phyloP scores from a whole-genome alignment of 176 grass and related monocot species.

The Hordeum marinum region DNA sequence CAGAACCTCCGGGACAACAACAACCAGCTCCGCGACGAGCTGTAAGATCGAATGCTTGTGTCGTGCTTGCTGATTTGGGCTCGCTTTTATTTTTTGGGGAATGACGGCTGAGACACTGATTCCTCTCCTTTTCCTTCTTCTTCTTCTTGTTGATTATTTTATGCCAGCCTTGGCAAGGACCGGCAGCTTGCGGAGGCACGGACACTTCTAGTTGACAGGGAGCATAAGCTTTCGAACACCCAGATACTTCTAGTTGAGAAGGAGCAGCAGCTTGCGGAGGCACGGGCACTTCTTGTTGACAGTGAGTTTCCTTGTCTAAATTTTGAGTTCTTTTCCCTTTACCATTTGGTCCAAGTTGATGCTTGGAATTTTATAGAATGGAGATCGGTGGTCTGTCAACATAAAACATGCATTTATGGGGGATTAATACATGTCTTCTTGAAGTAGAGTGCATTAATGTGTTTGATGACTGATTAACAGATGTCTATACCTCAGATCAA shows the following conservation, averaged over 20 bases:
- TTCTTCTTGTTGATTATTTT: background rate
- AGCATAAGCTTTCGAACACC: constrained; percentile 7
- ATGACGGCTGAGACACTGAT: background rate
- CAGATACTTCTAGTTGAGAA: background rate
- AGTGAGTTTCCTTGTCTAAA: constrained; percentile 20
- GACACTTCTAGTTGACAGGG: background rate
- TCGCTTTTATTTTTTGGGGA: background rate
- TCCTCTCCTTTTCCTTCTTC: background rate
- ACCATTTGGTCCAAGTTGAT: background rate
- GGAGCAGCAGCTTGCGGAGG: background rate
- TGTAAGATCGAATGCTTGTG: constrained; percentile 42
- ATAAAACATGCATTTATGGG: background rate
- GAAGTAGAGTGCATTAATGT: background rate
- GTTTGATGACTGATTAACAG: background rate
- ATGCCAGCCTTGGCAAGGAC: constrained; percentile 33
- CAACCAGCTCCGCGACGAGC: constrained; percentile 24
- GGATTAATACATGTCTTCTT: background rate
- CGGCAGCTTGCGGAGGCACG: constrained; percentile 24
- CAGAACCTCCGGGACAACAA: constrained; percentile 40
- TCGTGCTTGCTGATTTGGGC: background rate
- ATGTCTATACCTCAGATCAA: background rate
- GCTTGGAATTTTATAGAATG: background rate
- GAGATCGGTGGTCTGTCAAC: background rate
- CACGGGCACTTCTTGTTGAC: background rate
- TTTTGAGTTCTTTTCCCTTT: background rate